phyloP scores from a whole-genome alignment of 2,329 filamentous ascomycete genomes.

The Aureobasidium sp. region DNA sequence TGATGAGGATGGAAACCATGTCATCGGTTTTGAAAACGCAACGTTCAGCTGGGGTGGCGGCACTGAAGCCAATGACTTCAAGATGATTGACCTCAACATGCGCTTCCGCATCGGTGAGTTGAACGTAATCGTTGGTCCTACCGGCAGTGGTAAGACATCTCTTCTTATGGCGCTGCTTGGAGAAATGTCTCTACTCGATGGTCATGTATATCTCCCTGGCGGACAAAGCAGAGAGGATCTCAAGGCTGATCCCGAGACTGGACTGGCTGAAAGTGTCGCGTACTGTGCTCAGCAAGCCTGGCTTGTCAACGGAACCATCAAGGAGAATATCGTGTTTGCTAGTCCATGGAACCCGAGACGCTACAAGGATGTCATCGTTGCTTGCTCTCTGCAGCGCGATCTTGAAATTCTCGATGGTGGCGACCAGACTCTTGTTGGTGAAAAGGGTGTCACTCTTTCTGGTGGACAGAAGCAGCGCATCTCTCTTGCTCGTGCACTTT shows the following conservation, averaged over 20 bases:
- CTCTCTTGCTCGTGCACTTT: constrained; percentile 91
- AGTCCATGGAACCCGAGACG: constrained; percentile 68
- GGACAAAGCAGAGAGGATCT: constrained; percentile 81
- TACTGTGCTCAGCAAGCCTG: constrained; percentile 97
- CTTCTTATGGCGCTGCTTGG: constrained; percentile 91
- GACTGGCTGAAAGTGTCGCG: constrained; percentile 82
- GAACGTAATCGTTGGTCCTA: constrained; percentile 88
- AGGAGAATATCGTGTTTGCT: constrained; percentile 91
- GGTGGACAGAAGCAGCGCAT: constrained; percentile 98
- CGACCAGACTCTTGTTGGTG: constrained; percentile 88
- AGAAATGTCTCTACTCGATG: constrained; percentile 84
- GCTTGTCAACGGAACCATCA: constrained; percentile 93
- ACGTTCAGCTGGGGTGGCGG: constrained; percentile 80
- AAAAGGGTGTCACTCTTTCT: constrained; percentile 94
- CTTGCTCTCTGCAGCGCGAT: constrained; percentile 86
- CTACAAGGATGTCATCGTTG: constrained; percentile 81
- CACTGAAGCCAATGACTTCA: constrained; percentile 47
- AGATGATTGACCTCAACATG: constrained; percentile 74
- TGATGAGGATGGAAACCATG: constrained; percentile 60
- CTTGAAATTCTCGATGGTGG: constrained; percentile 87
- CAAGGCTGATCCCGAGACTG: constrained; percentile 71
- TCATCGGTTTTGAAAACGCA: constrained; percentile 78
- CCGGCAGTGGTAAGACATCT: constrained; percentile 92
- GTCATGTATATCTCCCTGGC: constrained; percentile 77
- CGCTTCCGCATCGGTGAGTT: constrained; percentile 79